Conservation (phyloP, 2,329 filamentous ascomycete genomes). For the Fusarium lyarnte region DNA sequence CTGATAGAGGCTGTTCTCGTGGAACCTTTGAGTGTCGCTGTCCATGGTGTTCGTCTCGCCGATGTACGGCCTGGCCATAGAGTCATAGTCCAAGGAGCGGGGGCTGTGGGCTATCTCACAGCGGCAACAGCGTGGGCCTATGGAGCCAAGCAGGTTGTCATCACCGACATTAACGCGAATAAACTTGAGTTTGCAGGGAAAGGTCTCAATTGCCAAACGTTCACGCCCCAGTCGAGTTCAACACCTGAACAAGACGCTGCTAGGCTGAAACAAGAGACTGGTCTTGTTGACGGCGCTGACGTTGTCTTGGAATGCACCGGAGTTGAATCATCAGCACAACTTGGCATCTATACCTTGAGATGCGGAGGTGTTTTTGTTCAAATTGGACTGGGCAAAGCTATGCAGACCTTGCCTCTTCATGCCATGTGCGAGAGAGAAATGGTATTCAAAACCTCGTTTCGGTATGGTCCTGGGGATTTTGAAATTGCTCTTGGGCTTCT, state of each 20-base stretch:
- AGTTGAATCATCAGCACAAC: conserved; percentile 26
- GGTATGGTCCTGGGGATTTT: conserved; percentile 90
- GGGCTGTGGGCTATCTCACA: conserved; percentile 86
- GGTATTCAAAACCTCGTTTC: conserved; percentile 84
- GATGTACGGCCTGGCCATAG: conserved; percentile 75
- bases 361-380: conserved; percentile 29
- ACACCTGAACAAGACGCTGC: conserved; percentile 22
- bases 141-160: conserved; percentile 70
- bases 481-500: conserved; percentile 82
- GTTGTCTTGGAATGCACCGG: conserved; percentile 34
- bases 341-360: conserved; percentile 7
- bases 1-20: conserved; percentile 89
- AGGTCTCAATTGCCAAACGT: conserved; percentile 13
- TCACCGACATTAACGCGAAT: conserved; percentile 29
- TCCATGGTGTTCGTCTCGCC: conserved; percentile 83
- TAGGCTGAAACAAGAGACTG: neutral
- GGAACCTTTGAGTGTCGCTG: conserved; percentile 85
- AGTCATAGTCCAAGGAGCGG: conserved; percentile 88
- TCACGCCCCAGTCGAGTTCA: neutral
- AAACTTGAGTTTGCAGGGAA: conserved; percentile 33
- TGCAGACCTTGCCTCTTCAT: conserved; percentile 66
- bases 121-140: conserved; percentile 84
- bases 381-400: conserved; percentile 28
- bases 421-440: conserved; percentile 88
- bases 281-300: conserved; percentile 78